Conservation (phyloP, 164 flowering plant genomes). For the Pachysandra terminalis region DNA sequence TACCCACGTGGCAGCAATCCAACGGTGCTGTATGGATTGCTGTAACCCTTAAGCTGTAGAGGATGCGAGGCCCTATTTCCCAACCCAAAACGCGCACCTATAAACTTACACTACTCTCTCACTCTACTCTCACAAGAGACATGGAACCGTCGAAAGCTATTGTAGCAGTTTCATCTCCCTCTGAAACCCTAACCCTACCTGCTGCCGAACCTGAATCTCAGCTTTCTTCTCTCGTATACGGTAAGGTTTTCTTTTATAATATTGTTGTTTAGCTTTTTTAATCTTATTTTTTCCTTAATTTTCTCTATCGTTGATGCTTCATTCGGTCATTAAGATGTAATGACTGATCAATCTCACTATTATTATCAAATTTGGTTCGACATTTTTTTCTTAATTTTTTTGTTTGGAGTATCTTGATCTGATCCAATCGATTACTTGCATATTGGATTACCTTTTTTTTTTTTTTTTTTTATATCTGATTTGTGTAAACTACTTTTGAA, state of each 20-base stretch:
- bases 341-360: too few relatives aligned
- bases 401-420: background rate
- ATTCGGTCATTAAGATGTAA: too few relatives aligned
- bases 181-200: constrained; percentile 16
- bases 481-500: background rate
- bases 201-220: constrained; percentile 33
- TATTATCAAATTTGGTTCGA: background rate
- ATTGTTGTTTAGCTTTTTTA: background rate
- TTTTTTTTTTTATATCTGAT: too few relatives aligned
- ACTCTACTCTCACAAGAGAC: background rate
- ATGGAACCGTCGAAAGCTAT: constrained; percentile 17
- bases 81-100: too few relatives aligned
- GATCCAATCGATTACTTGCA: background rate
- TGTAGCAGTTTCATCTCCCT: constrained; percentile 30
- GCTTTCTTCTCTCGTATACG: constrained; percentile 43
- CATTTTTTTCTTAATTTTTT: background rate
- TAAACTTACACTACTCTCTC: background rate
- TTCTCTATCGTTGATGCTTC: too few relatives aligned
- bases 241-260: constrained; percentile 18
- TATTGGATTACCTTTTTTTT: background rate
- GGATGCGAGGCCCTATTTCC: too few relatives aligned
- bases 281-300: too few relatives aligned
- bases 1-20: too few relatives aligned
- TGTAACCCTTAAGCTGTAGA: too few relatives aligned
- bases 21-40: too few relatives aligned